phyloP scores from a whole-genome alignment of 148 eudicot genomes.

The Oxyria digyna region DNA sequence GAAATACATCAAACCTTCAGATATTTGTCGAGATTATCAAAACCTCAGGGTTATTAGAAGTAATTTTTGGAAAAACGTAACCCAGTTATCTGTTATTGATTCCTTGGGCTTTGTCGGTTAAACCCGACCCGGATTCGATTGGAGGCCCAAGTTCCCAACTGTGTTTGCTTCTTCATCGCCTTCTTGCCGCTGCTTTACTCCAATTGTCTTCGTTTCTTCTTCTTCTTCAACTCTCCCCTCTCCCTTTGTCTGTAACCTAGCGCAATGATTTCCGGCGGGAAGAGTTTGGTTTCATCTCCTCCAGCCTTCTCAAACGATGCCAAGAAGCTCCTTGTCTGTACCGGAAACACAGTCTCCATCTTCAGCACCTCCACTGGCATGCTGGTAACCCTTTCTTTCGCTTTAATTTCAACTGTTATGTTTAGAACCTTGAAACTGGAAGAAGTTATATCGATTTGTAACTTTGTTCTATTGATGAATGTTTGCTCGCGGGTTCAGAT shows the following conservation, averaged over 20 bases:
- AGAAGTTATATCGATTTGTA: not conserved
- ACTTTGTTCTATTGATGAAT: not conserved
- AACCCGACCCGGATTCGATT: too few species aligned
- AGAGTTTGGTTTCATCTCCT: constrained; percentile 48
- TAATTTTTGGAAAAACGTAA: too few species aligned
- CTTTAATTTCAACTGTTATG: not conserved
- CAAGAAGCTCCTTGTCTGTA: constrained; percentile 58
- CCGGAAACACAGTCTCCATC: constrained; percentile 60
- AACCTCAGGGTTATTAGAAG: too few species aligned
- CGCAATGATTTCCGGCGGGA: constrained; percentile 68
- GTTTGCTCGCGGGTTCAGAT: constrained; percentile 24
- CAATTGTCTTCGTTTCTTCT: not conserved
- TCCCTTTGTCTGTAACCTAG: not conserved
- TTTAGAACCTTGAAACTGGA: not conserved
- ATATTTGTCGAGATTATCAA: too few species aligned
- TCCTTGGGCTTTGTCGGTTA: too few species aligned
- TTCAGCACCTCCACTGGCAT: constrained; percentile 75
- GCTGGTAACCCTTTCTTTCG: constrained; percentile 28
- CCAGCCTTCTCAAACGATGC: constrained; percentile 81
- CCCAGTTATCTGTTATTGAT: too few species aligned
- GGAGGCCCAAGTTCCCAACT: too few species aligned
- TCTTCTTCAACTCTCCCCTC: not conserved
- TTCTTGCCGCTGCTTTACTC: too few species aligned
- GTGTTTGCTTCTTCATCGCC: too few species aligned
- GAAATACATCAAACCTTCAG: too few species aligned